phyloP scores from a whole-genome alignment of 129 eudicot species.

The Flaveria trinervia region DNA sequence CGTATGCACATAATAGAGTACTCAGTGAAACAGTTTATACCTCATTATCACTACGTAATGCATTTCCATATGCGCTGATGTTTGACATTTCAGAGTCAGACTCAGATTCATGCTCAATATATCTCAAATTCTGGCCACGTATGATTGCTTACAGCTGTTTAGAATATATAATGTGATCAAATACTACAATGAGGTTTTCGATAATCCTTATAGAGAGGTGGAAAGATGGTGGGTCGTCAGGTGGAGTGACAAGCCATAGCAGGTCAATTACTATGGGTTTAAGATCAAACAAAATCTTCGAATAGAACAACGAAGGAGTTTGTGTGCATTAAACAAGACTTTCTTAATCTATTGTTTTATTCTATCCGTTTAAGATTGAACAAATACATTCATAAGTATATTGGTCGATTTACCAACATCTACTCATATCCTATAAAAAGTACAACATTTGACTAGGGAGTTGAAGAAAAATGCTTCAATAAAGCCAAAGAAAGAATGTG shows the following conservation, averaged over 20 bases:
- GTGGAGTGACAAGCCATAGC: background rate
- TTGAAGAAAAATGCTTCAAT: background rate
- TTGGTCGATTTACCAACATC: background rate
- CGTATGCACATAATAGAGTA: background rate
- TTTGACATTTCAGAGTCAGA: conserved; percentile 39
- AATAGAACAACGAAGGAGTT: too few relatives aligned
- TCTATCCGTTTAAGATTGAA: background rate
- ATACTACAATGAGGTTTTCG: too few relatives aligned
- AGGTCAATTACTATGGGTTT: background rate
- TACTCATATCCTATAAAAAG: background rate
- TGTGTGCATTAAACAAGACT: too few relatives aligned
- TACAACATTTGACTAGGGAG: conserved; percentile 2
- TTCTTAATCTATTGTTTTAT: background rate
- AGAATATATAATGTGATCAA: background rate
- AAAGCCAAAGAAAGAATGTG: background rate
- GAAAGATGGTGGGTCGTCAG: background rate
- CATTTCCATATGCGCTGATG: conserved; percentile 34
- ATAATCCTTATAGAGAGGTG: too few relatives aligned
- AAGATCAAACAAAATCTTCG: too few relatives aligned
- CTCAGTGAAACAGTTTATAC: conserved; percentile 28
- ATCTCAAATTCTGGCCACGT: conserved; percentile 89
- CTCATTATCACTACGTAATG: conserved; percentile 51
- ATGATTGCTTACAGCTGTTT: conserved; percentile 63
- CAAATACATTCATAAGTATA: background rate
- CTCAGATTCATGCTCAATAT: conserved; percentile 62